Conservation (phyloP, 805 yeast genomes). For the Metschnikowia gruessii region DNA sequence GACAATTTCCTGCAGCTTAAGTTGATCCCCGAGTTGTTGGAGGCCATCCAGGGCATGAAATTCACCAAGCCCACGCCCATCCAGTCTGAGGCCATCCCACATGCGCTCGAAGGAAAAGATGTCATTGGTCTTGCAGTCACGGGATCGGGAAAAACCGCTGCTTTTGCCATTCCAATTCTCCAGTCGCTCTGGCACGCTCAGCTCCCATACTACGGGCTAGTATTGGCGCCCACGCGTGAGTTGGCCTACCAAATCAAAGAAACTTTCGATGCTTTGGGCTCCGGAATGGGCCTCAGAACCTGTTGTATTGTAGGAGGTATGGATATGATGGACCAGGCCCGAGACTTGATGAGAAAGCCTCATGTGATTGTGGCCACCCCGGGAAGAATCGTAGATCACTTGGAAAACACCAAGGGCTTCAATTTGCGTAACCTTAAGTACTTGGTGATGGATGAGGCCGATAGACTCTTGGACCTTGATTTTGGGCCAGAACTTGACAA, state of each 20-base stretch:
- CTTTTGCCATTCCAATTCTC: slow-evolving; percentile 92
- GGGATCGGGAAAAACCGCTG: slow-evolving; percentile 98
- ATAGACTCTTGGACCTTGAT: slow-evolving; percentile 90
- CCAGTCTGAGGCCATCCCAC: slow-evolving; percentile 87
- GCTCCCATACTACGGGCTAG: slow-evolving; percentile 83
- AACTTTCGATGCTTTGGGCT: slow-evolving; percentile 91
- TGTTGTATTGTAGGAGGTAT: slow-evolving; percentile 95
- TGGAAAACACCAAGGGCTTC: slow-evolving; percentile 90
- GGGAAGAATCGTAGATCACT: slow-evolving; percentile 88
- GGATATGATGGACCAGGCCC: slow-evolving; percentile 97
- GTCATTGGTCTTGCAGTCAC: slow-evolving; percentile 96
- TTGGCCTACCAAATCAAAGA: slow-evolving; percentile 86
- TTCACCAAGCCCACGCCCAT: slow-evolving; percentile 88
- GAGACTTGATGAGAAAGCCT: slow-evolving; percentile 90
- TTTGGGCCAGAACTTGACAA: slow-evolving; percentile 93
- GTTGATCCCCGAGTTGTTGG: slow-evolving; percentile 73
- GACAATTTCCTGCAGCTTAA: slow-evolving; percentile 54
- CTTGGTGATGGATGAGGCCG: slow-evolving; percentile 96
- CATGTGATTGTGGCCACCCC: slow-evolving; percentile 96
- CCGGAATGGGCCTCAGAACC: slow-evolving; percentile 87
- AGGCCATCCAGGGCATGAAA: slow-evolving; percentile 72
- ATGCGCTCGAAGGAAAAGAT: slow-evolving; percentile 86
- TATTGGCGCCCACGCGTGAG: slow-evolving; percentile 84
- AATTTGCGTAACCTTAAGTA: slow-evolving; percentile 72
- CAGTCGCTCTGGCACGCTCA: slow-evolving; percentile 90